Conservation (phyloP, 2,329 filamentous ascomycete genomes). For the Xylaria digitata region DNA sequence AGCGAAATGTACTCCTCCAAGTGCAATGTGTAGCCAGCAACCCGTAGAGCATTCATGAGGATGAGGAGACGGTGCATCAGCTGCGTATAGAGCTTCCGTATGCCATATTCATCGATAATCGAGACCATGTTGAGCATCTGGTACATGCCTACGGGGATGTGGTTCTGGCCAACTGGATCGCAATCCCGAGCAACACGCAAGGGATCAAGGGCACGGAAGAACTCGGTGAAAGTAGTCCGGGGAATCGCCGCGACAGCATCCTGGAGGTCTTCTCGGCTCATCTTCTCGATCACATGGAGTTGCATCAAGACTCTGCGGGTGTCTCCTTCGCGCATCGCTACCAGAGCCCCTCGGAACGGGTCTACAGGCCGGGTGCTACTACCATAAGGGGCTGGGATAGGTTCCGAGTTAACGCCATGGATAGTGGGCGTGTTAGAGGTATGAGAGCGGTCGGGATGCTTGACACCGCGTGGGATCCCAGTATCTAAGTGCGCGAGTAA, state of each 20-base stretch:
- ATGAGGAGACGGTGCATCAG: constrained; percentile 53
- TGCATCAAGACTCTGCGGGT: constrained; percentile 40
- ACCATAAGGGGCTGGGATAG: neutral
- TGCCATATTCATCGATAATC: constrained; percentile 57
- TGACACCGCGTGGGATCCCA: neutral
- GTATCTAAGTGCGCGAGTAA: constrained; percentile 23
- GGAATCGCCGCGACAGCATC: constrained; percentile 58
- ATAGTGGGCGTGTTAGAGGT: neutral
- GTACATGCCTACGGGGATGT: constrained; percentile 55
- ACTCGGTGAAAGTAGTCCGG: constrained; percentile 69
- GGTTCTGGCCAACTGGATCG: constrained; percentile 59
- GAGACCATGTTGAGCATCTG: constrained; percentile 53
- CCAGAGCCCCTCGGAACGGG: constrained; percentile 38
- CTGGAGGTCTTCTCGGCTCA: constrained; percentile 44
- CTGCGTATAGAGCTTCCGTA: constrained; percentile 55
- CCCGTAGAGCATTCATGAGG: constrained; percentile 51
- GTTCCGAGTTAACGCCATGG: neutral
- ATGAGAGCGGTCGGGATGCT: neutral
- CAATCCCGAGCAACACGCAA: constrained; percentile 59
- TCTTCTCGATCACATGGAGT: constrained; percentile 40
- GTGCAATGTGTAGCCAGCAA: constrained; percentile 46
- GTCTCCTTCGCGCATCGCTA: constrained; percentile 42
- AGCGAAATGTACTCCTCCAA: constrained; percentile 58
- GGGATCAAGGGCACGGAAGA: constrained; percentile 72
- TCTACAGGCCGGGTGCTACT: constrained; percentile 1